Evolutionary conservation across 192 early-diverging fungal species (phyloP).

Genomic region (Coemansia sp.): DNA sequence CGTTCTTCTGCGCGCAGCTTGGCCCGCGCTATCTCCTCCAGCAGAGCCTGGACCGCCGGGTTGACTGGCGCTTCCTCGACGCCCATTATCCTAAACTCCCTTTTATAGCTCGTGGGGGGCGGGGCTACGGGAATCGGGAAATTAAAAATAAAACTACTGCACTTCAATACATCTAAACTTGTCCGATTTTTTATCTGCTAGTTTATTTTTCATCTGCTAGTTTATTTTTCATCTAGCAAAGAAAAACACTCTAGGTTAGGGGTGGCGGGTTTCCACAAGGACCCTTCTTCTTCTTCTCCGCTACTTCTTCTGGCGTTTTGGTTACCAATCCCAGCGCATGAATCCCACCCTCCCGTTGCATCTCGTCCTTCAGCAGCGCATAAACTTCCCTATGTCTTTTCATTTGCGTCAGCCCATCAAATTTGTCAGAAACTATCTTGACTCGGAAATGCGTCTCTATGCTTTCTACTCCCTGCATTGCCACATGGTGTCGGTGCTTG

Average conservation of each 20-base stretch:
- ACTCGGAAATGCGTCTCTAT: constrained; percentile 86
- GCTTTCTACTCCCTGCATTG: constrained; percentile 79
- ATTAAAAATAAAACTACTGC: neutral
- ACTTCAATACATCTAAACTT: neutral
- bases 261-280: neutral
- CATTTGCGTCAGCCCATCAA: constrained; percentile 52
- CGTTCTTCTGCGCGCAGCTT: constrained; percentile 30
- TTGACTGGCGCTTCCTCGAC: constrained; percentile 5
- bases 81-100: neutral
- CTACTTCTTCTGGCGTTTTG: constrained; percentile 68
- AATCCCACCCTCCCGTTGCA: constrained; percentile 72
- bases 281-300: neutral
- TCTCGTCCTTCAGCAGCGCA: constrained; percentile 63
- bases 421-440: constrained; percentile 70
- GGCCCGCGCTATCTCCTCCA: constrained; percentile 37
- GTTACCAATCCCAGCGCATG: constrained; percentile 81
- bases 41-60: constrained; percentile 31
- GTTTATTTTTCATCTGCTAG: too few relatives aligned
- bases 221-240: too few relatives aligned
- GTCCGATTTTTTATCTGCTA: too few relatives aligned
- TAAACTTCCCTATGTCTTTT: constrained; percentile 75
- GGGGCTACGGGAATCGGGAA: too few relatives aligned
- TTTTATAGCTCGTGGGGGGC: too few relatives aligned
- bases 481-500: constrained; percentile 79
- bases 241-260: neutral